Evolutionary conservation across 2,329 filamentous ascomycete genomes (phyloP), one percentile per base, ranked within the genome.

Genomic region (Alternaria ethzedia): DNA sequence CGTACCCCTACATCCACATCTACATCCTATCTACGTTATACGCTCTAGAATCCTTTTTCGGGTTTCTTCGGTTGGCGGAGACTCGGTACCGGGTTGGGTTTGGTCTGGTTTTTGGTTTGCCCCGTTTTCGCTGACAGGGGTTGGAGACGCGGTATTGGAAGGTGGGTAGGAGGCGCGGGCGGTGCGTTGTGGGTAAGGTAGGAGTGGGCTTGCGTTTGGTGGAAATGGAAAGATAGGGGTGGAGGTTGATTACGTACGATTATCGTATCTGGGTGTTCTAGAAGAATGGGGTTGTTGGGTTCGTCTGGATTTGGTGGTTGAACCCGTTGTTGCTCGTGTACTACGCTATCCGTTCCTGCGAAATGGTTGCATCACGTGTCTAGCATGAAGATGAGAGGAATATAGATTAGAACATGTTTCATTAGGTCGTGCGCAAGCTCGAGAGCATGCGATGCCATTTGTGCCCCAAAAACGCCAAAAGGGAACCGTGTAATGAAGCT

Each of bases 401-500:
- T 2, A 5, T 32, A 13, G 17, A 12, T 41, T 36, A 25, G 30
- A 41, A 52, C 13, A 52, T 52, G 10, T 55, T 59, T 59, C 57
- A 59, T 59, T 55, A 59, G 50, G 43, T 59, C 57, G 32, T 59
- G n/a, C 13, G n/a, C 5, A 55, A 25, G 50, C 57, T 8, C 28
- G 46, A 47, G 7, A 30, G 54, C 20, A 46, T 44, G 56, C 23
- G 28, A 52, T 52, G 30, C 36, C 15, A 15, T 57, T 17, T 56
- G 17, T 51, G 3, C 30, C 3, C 11, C 13, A 5, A 55, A 30
- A 47, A 55, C 49, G 52, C 36, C 52, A n/a, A 55, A 55, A 60
- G 57, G 57, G 50, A 60, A 54, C 57, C 46, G 25, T 60, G 54
- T 57, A 50, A 6, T 54, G 43, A 67, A 57, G 57, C 30, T 64